Conservation (phyloP, 345 rosid species). For the Geranium rotundifolium region DNA sequence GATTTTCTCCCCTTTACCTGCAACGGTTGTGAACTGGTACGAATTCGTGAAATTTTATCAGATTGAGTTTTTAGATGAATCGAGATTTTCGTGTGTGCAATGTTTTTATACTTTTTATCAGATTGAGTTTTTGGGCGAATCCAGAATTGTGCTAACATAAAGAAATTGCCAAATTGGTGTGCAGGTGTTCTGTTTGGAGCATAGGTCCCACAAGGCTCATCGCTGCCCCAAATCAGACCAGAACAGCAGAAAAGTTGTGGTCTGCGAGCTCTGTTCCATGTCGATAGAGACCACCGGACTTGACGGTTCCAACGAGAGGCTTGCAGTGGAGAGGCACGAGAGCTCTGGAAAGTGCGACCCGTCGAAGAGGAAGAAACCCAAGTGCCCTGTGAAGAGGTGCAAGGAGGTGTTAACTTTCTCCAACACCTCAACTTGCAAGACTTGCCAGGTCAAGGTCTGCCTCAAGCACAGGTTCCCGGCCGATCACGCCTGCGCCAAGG, state of each 20-base stretch:
- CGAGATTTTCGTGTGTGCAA: no score
- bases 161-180: no score
- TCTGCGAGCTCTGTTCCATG: slow-evolving; percentile 57
- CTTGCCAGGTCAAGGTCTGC: slow-evolving; percentile 57
- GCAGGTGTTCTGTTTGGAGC: slow-evolving; percentile 73
- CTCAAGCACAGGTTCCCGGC: slow-evolving; percentile 68
- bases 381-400: slow-evolving; percentile 58
- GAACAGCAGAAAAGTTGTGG: slow-evolving; percentile 49
- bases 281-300: slow-evolving; percentile 57
- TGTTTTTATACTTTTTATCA: no score
- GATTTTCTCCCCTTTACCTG: slow-evolving; percentile 84
- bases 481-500: slow-evolving; percentile 49
- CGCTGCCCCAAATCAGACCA: slow-evolving; percentile 50
- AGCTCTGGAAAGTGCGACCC: slow-evolving; percentile 58
- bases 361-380: slow-evolving; percentile 47
- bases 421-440: slow-evolving; percentile 57
- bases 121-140: no score
- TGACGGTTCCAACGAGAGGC: slow-evolving; percentile 28
- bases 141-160: no score
- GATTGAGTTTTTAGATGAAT: no score
- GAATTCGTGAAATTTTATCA: no score
- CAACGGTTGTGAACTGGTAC: slow-evolving; percentile 55
- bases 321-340: slow-evolving; percentile 39
- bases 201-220: slow-evolving; percentile 58
- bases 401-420: slow-evolving; percentile 54